Conservation (phyloP, 2,329 filamentous ascomycete species). For the Beauveria brongniartii region DNA sequence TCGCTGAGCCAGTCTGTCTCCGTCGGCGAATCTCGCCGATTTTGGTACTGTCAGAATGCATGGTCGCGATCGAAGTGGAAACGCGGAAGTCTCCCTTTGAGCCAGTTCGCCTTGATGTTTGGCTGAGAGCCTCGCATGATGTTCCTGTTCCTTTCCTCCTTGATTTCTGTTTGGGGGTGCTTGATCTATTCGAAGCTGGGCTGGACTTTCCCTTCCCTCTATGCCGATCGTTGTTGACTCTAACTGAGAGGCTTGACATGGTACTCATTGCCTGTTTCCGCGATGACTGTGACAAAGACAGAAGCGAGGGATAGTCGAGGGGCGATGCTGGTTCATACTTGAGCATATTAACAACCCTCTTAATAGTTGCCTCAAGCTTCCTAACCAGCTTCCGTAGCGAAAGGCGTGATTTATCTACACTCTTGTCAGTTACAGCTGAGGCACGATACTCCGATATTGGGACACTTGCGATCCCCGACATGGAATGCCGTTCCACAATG, state of each 20-base stretch:
- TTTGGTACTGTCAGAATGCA: constrained; percentile 36
- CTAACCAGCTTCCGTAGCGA: constrained; percentile 33
- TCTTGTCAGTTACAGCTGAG: background rate
- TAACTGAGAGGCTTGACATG: constrained; percentile 38
- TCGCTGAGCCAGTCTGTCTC: background rate
- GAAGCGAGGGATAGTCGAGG: constrained; percentile 39
- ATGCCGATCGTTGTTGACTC: constrained; percentile 15
- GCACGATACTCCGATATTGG: background rate
- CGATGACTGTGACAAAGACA: constrained; percentile 38
- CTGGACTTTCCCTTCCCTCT: background rate
- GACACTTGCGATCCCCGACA: constrained; percentile 38
- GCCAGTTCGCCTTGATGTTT: constrained; percentile 9
- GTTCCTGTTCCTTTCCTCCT: background rate
- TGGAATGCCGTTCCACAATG: constrained; percentile 34
- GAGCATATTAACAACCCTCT: constrained; percentile 29
- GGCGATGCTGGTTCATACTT: constrained; percentile 23
- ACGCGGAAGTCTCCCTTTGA: constrained; percentile 8
- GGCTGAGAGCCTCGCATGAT: background rate
- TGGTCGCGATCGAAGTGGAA: background rate
- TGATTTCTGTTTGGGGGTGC: background rate
- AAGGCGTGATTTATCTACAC: constrained; percentile 29
- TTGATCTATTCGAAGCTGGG: background rate
- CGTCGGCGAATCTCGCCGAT: constrained; percentile 31
- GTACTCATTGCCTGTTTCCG: constrained; percentile 39
- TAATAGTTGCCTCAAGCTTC: constrained; percentile 34